phyloP scores from a whole-genome alignment of 495 filamentous ascomycete species.

The Tuber aestivum region DNA sequence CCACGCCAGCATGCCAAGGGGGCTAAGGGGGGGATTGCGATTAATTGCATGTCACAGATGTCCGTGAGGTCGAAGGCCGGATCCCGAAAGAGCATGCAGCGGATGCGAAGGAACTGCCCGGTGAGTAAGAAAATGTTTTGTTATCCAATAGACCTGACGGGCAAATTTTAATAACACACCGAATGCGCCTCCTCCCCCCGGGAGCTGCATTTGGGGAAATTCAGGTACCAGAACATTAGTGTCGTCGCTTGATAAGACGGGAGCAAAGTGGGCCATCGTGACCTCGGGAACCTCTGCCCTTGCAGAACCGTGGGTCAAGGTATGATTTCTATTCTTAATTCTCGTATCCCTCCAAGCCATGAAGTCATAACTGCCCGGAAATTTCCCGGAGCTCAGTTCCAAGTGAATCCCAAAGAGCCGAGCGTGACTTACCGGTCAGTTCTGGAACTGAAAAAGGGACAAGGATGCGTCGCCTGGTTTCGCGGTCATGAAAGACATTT shows the following conservation, averaged over 20 bases:
- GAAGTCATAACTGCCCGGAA: slow-evolving; percentile 1
- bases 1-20: background rate
- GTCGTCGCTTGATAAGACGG: slow-evolving; percentile 51
- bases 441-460: background rate
- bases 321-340: slow-evolving; percentile 37
- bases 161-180: background rate
- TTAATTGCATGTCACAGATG: slow-evolving; percentile 51
- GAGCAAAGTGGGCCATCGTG: slow-evolving; percentile 81
- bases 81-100: slow-evolving; percentile 69
- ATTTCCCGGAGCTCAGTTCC: background rate
- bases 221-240: slow-evolving; percentile 56
- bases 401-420: background rate
- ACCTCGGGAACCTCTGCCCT: slow-evolving; percentile 81
- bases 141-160: background rate
- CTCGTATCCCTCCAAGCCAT: background rate
- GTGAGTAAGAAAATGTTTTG: slow-evolving; percentile 16
- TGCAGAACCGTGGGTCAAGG: slow-evolving; percentile 77
- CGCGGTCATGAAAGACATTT: background rate
- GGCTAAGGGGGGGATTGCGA: background rate
- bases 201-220: slow-evolving; percentile 18
- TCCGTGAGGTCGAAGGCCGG: slow-evolving; percentile 67
- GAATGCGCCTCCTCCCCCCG: slow-evolving; percentile 5
- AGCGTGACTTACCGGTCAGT: background rate
- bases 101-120: slow-evolving; percentile 74
- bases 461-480: background rate